Conservation (phyloP, 768 basidiomycete species). For the Pleurotus tuber-regium region DNA sequence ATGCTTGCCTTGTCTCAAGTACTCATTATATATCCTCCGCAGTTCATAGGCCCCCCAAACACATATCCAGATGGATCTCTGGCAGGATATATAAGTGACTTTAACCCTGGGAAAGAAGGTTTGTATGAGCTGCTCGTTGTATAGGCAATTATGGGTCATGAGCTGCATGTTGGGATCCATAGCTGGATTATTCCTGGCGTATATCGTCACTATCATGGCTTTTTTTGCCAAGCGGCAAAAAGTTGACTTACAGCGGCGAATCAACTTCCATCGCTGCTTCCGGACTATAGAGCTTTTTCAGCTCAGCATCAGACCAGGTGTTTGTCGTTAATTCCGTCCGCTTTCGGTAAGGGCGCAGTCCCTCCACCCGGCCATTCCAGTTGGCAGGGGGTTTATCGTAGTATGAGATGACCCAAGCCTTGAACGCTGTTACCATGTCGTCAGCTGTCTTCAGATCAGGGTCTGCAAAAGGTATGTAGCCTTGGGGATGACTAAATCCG, state of each 20-base stretch:
- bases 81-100: conserved; percentile 3
- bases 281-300: conserved; percentile 1
- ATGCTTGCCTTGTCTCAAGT: conserved; percentile 2
- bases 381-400: neutral
- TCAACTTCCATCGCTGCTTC: conserved; percentile 1
- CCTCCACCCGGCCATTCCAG: neutral
- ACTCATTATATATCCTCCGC: conserved; percentile 10
- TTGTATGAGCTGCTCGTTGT: neutral
- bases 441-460: conserved; percentile 1
- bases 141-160: neutral
- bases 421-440: neutral
- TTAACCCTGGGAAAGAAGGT: neutral
- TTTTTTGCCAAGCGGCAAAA: conserved; percentile 8
- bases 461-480: conserved; percentile 13
- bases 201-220: conserved; percentile 2
- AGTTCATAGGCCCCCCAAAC: conserved; percentile 13
- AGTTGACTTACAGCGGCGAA: neutral
- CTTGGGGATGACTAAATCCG: conserved; percentile 14
- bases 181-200: neutral
- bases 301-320: conserved; percentile 11
- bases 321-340: conserved; percentile 2
- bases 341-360: conserved; percentile 6
- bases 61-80: conserved; percentile 9
- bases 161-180: neutral
- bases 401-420: conserved; percentile 4